Base-by-base conservation (phyloP, 1,284 basidiomycete species). In the Irpex sp. region DNA sequence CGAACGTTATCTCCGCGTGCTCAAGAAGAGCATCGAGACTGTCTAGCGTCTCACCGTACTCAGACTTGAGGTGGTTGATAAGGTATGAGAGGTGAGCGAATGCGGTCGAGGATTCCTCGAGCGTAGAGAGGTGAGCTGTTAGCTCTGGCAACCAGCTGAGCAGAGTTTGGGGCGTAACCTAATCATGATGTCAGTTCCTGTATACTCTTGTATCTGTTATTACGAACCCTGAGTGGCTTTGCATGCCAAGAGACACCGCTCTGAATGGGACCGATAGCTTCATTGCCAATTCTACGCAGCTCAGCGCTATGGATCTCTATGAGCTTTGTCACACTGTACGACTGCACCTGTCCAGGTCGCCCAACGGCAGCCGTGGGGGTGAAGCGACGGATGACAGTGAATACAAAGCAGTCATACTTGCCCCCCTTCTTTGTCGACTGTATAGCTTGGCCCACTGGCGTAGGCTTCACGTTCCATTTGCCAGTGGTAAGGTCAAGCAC, bases 141-240 rank as follows among this genome's bases (percentile, higher is more conserved):
- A 87, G 81, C 56, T 78, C 73, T 3, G 78, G 75, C 31, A 83
- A 76, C 77, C 82, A 84, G 1, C 80, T 79, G 26, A 87, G 74
- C 69, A 86, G 78, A 2, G 83, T 77, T 57, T 86, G 81, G 2
- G 85, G 84, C 63, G 85, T 81, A 57, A 86, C 73, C 84, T 85
- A 48, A 1, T 15, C 1, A 57, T 58, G 13, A 17, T 51, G 13
- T 17, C 3, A 51, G 19, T 11, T 47, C 58, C 37, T 58, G 58
- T 4, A 6, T 51, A 40, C 19, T 11, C n/a, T 2, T 36, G 58
- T 1, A 17, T 11, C 17, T 19, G 38, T n/a, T 49, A 5, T 49
- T 36, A 70, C 73, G 6, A 65, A 85, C 84, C 71, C 83, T 80
- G 7, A 86, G 75, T 6, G 83, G 83, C 57, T 84, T 81, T 6